phyloP scores from a whole-genome alignment of 805 yeast genomes.

The Zygosaccharomyces gambellarensis region DNA sequence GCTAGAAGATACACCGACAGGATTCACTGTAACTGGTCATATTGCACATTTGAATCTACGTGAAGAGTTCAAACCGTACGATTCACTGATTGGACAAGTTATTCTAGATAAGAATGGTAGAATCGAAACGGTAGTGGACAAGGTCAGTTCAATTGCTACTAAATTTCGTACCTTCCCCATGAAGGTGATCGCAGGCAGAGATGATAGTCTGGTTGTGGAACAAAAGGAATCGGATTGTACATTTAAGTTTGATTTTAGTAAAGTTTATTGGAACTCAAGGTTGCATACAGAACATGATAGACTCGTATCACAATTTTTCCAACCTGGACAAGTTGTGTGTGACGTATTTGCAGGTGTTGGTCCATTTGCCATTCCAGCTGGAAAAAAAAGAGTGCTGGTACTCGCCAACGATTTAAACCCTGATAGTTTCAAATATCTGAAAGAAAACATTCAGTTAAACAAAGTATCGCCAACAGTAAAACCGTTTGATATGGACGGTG shows the following conservation, averaged over 20 bases:
- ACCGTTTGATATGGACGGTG: slow-evolving; percentile 74
- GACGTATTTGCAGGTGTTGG: slow-evolving; percentile 99
- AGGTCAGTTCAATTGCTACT: slow-evolving; percentile 79
- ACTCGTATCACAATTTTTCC: slow-evolving; percentile 52
- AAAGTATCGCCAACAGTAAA: slow-evolving; percentile 55
- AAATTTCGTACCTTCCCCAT: slow-evolving; percentile 87
- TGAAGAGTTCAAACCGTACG: slow-evolving; percentile 80
- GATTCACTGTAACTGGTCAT: slow-evolving; percentile 92
- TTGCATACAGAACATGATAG: slow-evolving; percentile 91
- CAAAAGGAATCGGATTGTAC: slow-evolving; percentile 84
- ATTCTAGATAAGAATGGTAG: slow-evolving; percentile 77
- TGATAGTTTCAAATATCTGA: slow-evolving; percentile 67
- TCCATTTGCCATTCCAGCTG: slow-evolving; percentile 96
- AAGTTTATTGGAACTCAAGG: slow-evolving; percentile 97
- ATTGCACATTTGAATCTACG: slow-evolving; percentile 87
- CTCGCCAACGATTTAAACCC: slow-evolving; percentile 94
- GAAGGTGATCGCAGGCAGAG: slow-evolving; percentile 88
- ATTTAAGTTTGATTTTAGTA: slow-evolving; percentile 82
- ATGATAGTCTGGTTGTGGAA: slow-evolving; percentile 59
- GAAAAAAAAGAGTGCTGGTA: slow-evolving; percentile 70
- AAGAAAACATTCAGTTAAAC: slow-evolving; percentile 58
- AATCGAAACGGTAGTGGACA: slow-evolving; percentile 86
- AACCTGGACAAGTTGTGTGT: slow-evolving; percentile 69
- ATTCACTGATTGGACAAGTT: slow-evolving; percentile 78
- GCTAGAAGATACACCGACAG: slow-evolving; percentile 74